Evolutionary conservation across 495 filamentous ascomycete genomes (phyloP), one percentile per base, ranked within the genome.

Genomic region (Penicillium antarcticum): DNA sequence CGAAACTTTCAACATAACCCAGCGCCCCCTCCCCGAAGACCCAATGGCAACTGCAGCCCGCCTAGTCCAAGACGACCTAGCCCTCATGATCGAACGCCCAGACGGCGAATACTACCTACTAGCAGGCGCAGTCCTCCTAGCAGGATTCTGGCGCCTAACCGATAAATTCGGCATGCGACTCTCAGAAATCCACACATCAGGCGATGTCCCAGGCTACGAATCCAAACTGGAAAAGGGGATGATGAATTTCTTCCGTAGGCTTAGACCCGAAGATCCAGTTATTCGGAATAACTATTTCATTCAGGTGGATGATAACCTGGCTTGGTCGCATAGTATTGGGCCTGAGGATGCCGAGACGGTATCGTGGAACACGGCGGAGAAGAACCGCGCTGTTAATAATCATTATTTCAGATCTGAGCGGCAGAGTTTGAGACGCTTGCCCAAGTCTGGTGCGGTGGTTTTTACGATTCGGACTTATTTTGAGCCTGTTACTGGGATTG

Each of bases 131-230:
- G 85, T 94, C 45, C 75, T 95, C 9, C 77, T 96, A 1, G 81
- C 90, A 0, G 91, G 90, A 0, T 96, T 95, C 73, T 95, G 90
- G 91, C 82, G 89, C 7, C 79, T 95, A 5, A 73, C 79, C 44
- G 88, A 95, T 60, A 95, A 96, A 70, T 85, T 87, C 65, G 87
- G 87, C 7, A 94, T 96, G 91, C 74, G 78, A 18, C 69, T 95
- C 4, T 83, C 80, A 2, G 87, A 94, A 56, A 94, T 96, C 63
- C 91, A 96, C 62, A 89, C 87, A 0, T 83, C 80, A 1, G 91
- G 89, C 17, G 77, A 87, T 54, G 91, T 96, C 8, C 91, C 91
- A 1, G 82, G 85, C 38, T 95, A 76, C 72, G 78, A 77, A 42
- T 77, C 85, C 66, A 91, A 91, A 60, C 68, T 95, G 13, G 85